phyloP scores from a whole-genome alignment of 306 rosid species.

The Cyamopsis tetragonoloba region DNA sequence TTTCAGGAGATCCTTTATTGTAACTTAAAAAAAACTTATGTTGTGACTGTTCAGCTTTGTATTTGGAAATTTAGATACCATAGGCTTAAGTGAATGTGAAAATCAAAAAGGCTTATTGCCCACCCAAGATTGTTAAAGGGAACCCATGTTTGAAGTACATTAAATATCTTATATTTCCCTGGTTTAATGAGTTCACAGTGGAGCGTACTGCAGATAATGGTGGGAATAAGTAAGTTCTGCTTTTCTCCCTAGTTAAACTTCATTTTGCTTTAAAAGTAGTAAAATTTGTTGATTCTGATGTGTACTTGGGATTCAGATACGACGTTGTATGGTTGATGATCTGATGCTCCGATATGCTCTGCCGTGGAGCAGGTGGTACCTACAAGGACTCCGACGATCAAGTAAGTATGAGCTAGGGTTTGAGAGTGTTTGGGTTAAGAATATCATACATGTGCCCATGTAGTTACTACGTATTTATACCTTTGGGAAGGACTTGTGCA shows the following conservation, averaged over 20 bases:
- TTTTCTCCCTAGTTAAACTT: not conserved
- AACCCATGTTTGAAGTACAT: slow-evolving; percentile 88
- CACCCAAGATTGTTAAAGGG: slow-evolving; percentile 62
- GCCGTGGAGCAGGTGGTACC: no score
- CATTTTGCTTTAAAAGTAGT: not conserved
- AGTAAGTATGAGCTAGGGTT: no score
- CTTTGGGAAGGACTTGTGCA: no score
- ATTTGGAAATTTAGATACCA: slow-evolving; percentile 7
- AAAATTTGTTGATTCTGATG: slow-evolving; percentile 1
- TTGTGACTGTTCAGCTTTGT: slow-evolving; percentile 8
- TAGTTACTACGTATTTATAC: no score
- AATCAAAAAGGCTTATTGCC: slow-evolving; percentile 86
- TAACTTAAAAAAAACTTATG: not conserved
- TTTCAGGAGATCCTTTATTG: not conserved
- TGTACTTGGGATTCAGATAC: no score
- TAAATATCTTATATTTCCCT: slow-evolving; percentile 61
- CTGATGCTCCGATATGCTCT: slow-evolving; percentile 50
- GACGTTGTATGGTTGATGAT: no score
- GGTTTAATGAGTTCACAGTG: slow-evolving; percentile 72
- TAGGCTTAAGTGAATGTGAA: slow-evolving; percentile 82
- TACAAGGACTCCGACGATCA: no score
- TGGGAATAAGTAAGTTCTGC: slow-evolving; percentile 63
- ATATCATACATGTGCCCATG: no score
- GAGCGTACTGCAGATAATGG: slow-evolving; percentile 68
- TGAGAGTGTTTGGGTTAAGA: no score